Conservation (phyloP, 345 rosid genomes). For the Zanthoxylum bungeanum region DNA sequence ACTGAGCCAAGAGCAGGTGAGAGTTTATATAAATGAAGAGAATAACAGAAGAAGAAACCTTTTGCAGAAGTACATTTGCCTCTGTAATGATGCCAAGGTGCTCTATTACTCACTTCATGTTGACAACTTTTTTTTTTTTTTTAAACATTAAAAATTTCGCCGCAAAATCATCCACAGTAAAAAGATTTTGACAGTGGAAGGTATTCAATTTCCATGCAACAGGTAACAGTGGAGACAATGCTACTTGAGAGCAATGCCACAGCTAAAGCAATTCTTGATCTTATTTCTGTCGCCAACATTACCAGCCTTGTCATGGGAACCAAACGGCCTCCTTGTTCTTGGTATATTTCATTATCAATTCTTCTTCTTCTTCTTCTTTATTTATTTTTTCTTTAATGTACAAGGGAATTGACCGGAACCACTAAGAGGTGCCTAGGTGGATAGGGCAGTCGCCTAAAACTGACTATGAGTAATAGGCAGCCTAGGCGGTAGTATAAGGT, state of each 20-base stretch:
- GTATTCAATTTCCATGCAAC: constrained; percentile 3
- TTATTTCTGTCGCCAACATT: constrained; percentile 59
- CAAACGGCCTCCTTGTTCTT: constrained; percentile 33
- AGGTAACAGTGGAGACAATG: constrained; percentile 58
- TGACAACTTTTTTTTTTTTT: too few species aligned
- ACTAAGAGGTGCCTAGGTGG: too few species aligned
- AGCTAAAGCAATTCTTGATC: constrained; percentile 50
- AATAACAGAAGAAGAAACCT: constrained; percentile 46
- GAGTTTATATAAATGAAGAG: constrained; percentile 54
- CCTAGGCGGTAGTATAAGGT: too few species aligned
- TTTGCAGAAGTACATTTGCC: constrained; percentile 48
- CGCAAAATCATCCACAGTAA: not conserved
- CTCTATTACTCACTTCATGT: not conserved
- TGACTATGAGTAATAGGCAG: too few species aligned
- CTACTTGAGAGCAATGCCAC: constrained; percentile 43
- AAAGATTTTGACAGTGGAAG: not conserved
- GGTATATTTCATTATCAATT: constrained; percentile 18
- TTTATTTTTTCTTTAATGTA: too few species aligned
- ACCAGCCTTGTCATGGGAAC: constrained; percentile 56
- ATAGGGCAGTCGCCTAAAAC: too few species aligned
- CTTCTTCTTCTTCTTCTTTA: too few species aligned
- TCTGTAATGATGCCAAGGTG: constrained; percentile 53
- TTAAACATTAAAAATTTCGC: too few species aligned
- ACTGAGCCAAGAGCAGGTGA: constrained; percentile 46
- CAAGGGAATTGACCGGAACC: too few species aligned